Base-by-base conservation (phyloP, 108 stramenopile species). In the Skeletonema marinoi region DNA sequence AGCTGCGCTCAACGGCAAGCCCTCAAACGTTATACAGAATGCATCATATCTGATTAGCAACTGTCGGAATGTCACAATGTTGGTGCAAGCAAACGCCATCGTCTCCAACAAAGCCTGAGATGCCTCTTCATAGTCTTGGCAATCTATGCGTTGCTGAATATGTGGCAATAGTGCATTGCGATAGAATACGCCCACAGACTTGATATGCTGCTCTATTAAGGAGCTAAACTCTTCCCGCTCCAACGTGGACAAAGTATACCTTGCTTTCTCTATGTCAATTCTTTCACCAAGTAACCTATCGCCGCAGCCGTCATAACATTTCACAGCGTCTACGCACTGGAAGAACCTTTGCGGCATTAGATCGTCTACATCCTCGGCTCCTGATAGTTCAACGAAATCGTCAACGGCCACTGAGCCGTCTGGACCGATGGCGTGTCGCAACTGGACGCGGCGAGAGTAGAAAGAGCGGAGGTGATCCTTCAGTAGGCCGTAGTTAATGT, bases 11-110 rank as follows among this genome's bases (percentile, higher is more conserved):
- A 73, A 59, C 6, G 76, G 72, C 36, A 68, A 38, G 16, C 77
- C 72, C 39, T 78, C 66, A 68, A 78, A 83, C 16, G 78, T 65
- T 48, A 51, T 48, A 9, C 60, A 36, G 58, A 83, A 83, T 12
- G 78, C 82, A 63, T 83, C 77, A 54, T 74, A 78, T 35, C 82
- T 72, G 44, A 83, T 78, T 8, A 83, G 13, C 38, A 78, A 14
- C 36, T 83, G 82, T 32, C 78, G 72, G 44, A 73, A 65, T 10
- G 75, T 69, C 11, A 78, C 63, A 32, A 78, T 41, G 46, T 78
- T 83, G 32, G 77, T 74, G 39, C 60, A 68, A 12, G 72, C 77
- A 63, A 83, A 83, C 14, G 78, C 77, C 21, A 74, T 30, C n/a
- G 78, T 54, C 41, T 83, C 82, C 33, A 83, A 51, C 13, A 83